phyloP scores from a whole-genome alignment of 2,329 filamentous ascomycete species.

The Aphanocladium album region DNA sequence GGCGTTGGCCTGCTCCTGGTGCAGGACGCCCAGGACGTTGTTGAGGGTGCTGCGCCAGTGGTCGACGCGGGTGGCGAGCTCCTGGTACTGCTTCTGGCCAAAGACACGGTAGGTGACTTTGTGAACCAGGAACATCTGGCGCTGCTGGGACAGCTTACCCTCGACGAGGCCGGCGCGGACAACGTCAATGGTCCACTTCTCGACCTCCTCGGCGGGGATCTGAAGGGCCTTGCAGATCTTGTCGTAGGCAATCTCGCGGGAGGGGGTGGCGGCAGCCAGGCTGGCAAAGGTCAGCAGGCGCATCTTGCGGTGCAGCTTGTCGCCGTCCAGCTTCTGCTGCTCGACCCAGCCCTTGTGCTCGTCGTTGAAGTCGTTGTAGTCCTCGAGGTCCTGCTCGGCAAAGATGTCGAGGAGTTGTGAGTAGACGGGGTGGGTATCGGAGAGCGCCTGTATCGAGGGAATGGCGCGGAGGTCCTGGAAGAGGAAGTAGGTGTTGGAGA shows the following conservation, averaged over 20 bases:
- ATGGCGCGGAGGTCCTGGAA: constrained; percentile 80
- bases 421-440: constrained; percentile 76
- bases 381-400: constrained; percentile 86
- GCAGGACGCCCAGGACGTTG: constrained; percentile 72
- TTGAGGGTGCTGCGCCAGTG: constrained; percentile 82
- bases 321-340: constrained; percentile 65
- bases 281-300: constrained; percentile 89
- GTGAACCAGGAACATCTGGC: constrained; percentile 91
- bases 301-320: constrained; percentile 86
- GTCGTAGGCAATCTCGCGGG: constrained; percentile 82
- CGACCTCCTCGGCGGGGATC: constrained; percentile 77
- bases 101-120: constrained; percentile 95
- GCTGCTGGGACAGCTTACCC: constrained; percentile 91
- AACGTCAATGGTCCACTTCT: constrained; percentile 98
- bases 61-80: constrained; percentile 85
- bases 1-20: constrained; percentile 75
- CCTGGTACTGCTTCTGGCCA: constrained; percentile 95
- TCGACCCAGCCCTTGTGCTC: constrained; percentile 84
- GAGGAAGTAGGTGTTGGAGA: constrained; percentile 55
- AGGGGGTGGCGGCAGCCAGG: constrained; percentile 76
- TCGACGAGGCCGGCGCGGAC: constrained; percentile 94
- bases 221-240: constrained; percentile 81
- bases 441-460: constrained; percentile 78
- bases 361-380: constrained; percentile 92
- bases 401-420: constrained; percentile 95